Conservation (phyloP, 2,329 filamentous ascomycete genomes). For the Aspergillus aculeatinus region DNA sequence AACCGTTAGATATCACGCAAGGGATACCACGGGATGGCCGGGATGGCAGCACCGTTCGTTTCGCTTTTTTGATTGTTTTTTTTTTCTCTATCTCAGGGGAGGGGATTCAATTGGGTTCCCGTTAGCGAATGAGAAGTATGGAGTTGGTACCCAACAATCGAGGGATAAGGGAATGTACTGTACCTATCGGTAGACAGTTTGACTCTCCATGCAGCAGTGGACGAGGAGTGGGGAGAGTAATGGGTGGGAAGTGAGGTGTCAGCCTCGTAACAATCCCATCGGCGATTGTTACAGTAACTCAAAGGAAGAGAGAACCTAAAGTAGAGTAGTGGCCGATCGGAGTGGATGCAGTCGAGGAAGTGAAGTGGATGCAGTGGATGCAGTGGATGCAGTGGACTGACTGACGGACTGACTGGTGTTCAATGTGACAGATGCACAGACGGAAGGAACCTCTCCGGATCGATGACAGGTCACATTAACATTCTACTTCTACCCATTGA, state of each 20-base stretch:
- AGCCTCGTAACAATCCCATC: neutral
- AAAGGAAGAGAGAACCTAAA: neutral
- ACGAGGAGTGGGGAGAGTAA: too few species aligned
- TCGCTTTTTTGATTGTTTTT: neutral
- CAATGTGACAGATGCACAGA: slow-evolving; percentile 21
- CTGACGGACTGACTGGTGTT: too few species aligned
- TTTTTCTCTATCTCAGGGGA: neutral
- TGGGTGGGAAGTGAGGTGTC: neutral
- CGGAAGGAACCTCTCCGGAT: neutral
- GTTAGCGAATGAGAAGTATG: neutral
- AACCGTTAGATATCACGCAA: slow-evolving; percentile 6
- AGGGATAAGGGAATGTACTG: neutral
- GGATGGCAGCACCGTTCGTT: neutral
- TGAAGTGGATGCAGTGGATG: neutral
- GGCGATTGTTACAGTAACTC: neutral
- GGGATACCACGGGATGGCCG: neutral
- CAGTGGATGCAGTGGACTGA: too few species aligned
- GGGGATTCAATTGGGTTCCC: neutral
- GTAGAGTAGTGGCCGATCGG: slow-evolving; percentile 9
- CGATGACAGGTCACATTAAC: too few species aligned
- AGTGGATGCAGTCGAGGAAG: neutral
- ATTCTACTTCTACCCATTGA: too few species aligned
- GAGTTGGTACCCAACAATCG: neutral
- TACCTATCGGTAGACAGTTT: too few species aligned
- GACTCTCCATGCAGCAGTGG: neutral